Evolutionary conservation across 2,329 filamentous ascomycete species (phyloP).

Genomic region (Setomelanomma holmii): DNA sequence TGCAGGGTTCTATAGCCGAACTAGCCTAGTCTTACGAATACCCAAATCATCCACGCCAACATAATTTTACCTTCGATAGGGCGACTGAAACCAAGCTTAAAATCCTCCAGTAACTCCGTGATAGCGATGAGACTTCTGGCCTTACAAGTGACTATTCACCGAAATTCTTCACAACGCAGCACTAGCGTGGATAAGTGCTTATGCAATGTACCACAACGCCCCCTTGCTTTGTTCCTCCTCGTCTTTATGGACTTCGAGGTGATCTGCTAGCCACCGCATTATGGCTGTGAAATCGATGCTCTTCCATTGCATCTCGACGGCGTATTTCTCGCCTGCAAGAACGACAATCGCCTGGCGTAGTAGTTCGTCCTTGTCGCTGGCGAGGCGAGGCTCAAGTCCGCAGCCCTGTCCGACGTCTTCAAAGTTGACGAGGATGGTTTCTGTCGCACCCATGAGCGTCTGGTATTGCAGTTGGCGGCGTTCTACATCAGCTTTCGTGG

Average conservation of each 20-base stretch:
- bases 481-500: constrained; percentile 36
- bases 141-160: too few species aligned
- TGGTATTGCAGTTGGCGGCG: constrained; percentile 42
- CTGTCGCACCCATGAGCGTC: constrained; percentile 42
- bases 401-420: constrained; percentile 38
- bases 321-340: constrained; percentile 41
- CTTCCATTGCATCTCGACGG: constrained; percentile 42
- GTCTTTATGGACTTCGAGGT: constrained; percentile 33
- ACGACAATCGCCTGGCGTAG: constrained; percentile 43
- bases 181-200: constrained; percentile 2
- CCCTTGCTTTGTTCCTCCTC: constrained; percentile 38
- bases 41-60: not conserved
- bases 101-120: not conserved
- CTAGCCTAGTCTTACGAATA: not conserved
- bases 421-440: constrained; percentile 41
- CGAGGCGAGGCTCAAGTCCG: constrained; percentile 22
- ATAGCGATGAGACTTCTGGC: not conserved
- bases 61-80: not conserved
- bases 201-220: constrained; percentile 35
- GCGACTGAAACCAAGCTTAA: not conserved
- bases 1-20: not conserved
- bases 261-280: constrained; percentile 37
- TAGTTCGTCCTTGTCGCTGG: constrained; percentile 38
- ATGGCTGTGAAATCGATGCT: constrained; percentile 37
- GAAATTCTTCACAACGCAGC: not conserved